A percentile compares a stretch with the other conserved stretches of the same genome.
Evolutionary conservation across 2,329 filamentous ascomycete genomes (phyloP).

Genomic region (Huntiella decipiens): DNA sequence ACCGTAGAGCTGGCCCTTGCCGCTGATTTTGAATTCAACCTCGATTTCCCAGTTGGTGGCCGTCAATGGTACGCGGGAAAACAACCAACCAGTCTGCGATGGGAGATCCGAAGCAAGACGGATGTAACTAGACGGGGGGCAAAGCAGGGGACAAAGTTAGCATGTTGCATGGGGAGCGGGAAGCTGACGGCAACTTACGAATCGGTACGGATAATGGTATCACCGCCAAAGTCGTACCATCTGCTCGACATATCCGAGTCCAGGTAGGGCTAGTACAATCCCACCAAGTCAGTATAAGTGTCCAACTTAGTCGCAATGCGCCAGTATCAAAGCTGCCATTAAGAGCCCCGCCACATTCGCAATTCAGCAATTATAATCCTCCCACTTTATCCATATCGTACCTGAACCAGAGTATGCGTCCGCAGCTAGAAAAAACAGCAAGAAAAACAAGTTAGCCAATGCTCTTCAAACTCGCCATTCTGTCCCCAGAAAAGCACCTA

Average conservation of each 20-base stretch:
- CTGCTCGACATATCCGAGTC: constrained; percentile 96
- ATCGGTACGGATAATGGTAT: constrained; percentile 63
- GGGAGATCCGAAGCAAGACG: constrained; percentile 79
- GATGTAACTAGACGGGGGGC: constrained; percentile 48
- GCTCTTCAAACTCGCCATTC: background rate
- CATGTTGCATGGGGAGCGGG: background rate
- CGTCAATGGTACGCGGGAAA: constrained; percentile 81
- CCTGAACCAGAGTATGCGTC: constrained; percentile 67
- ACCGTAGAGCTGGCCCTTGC: constrained; percentile 74
- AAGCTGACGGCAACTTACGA: constrained; percentile 26
- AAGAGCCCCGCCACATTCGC: constrained; percentile 14
- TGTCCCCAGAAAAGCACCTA: constrained; percentile 8
- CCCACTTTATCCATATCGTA: constrained; percentile 23
- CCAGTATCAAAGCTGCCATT: background rate
- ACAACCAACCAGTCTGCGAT: constrained; percentile 84
- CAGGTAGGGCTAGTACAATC: constrained; percentile 56
- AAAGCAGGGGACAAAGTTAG: background rate
- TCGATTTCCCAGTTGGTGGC: constrained; percentile 98
- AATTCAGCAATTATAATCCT: too few relatives aligned
- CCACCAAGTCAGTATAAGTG: background rate
- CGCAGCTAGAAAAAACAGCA: constrained; percentile 39
- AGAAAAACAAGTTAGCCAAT: constrained; percentile 5
- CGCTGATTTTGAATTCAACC: constrained; percentile 86
- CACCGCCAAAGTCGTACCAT: constrained; percentile 98
- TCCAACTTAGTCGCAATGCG: background rate